Evolutionary conservation across 2,329 filamentous ascomycete species (phyloP).

Genomic region (Colletotrichum sp.): DNA sequence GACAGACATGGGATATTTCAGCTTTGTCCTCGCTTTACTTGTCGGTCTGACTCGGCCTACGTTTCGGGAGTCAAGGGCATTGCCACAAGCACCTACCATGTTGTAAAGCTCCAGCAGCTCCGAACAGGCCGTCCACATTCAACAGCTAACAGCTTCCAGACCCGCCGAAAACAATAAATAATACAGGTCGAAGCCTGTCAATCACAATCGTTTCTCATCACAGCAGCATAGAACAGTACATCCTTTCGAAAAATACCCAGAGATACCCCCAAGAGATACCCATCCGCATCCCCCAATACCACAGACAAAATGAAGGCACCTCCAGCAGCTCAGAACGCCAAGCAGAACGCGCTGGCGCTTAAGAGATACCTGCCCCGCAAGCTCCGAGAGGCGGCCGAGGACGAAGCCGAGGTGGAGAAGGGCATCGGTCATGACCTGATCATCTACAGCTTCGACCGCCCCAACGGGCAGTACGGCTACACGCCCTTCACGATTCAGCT

Average conservation of each 20-base stretch:
- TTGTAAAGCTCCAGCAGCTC: conserved; percentile 20
- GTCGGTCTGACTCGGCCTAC: conserved; percentile 9
- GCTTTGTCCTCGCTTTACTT: conserved; percentile 19
- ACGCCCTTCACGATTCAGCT: conserved; percentile 24
- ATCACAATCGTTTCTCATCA: not conserved
- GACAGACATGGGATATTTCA: conserved; percentile 15
- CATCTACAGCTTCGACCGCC: conserved; percentile 24
- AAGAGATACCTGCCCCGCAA: conserved; percentile 19
- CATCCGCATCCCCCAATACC: not conserved
- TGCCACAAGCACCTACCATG: conserved; percentile 19
- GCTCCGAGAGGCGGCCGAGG: conserved; percentile 17
- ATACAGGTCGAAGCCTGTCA: conserved; percentile 4
- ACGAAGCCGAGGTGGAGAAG: conserved; percentile 21
- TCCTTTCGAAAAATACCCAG: conserved; percentile 13
- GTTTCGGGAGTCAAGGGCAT: conserved; percentile 19
- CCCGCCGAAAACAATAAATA: conserved; percentile 18
- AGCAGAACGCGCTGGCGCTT: conserved; percentile 17
- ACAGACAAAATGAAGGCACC: conserved; percentile 13
- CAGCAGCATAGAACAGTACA: conserved; percentile 15
- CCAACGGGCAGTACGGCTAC: conserved; percentile 20
- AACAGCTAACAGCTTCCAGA: not conserved
- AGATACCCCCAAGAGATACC: conserved; percentile 17
- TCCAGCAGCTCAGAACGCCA: conserved; percentile 16
- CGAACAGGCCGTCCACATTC: conserved; percentile 7
- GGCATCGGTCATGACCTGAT: conserved; percentile 16